phyloP scores from a whole-genome alignment of 768 basidiomycete species.

The Suillus spraguei region DNA sequence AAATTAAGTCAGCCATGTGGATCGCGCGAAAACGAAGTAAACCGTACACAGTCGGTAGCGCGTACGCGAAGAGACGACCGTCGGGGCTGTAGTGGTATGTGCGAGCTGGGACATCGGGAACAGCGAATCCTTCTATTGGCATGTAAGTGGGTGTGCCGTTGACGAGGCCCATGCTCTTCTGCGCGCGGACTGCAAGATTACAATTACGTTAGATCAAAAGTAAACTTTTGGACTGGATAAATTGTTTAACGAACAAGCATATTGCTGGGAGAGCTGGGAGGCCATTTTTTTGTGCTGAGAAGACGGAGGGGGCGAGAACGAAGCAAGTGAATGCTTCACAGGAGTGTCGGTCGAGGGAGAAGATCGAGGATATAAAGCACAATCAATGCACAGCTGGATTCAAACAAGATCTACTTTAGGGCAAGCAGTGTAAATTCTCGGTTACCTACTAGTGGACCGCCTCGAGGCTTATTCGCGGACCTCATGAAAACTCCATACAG shows the following conservation, averaged over 20 bases:
- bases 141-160: constrained; percentile 78
- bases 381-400: constrained; percentile 8
- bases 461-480: no score
- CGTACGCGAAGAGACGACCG: constrained; percentile 86
- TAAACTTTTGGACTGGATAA: constrained; percentile 1
- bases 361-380: constrained; percentile 24
- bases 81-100: constrained; percentile 84
- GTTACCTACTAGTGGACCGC: no score
- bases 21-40: constrained; percentile 20
- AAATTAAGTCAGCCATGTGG: constrained; percentile 19
- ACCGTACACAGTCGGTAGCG: constrained; percentile 71
- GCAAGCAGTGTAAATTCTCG: constrained; percentile 17
- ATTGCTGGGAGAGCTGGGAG: constrained; percentile 78
- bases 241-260: constrained; percentile 64
- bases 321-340: constrained; percentile 87
- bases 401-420: constrained; percentile 20
- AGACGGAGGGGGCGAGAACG: constrained; percentile 40
- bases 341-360: constrained; percentile 24
- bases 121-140: constrained; percentile 60
- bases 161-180: constrained; percentile 90
- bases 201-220: constrained; percentile 20
- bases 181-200: constrained; percentile 73
- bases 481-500: no score
- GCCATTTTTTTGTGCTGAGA: constrained; percentile 54
- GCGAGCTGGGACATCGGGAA: constrained; percentile 72